Evolutionary conservation across 2,329 filamentous ascomycete genomes (phyloP).

Genomic region (Cercospora citrullina): DNA sequence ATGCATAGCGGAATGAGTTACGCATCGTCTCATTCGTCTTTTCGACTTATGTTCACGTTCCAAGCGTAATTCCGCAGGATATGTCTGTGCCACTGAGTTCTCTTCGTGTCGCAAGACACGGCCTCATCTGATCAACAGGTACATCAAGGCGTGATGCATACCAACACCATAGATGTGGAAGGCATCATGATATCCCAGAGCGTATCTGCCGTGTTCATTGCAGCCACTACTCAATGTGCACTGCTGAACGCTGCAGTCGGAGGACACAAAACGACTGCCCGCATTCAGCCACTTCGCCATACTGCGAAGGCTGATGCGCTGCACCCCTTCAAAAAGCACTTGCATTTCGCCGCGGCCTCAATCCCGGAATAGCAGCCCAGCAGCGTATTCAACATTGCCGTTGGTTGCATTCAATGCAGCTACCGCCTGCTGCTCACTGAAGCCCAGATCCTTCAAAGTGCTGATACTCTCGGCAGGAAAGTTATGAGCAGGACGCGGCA

Average conservation of each 20-base stretch:
- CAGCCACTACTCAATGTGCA: not conserved
- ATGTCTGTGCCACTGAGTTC: not conserved
- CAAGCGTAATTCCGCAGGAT: not conserved
- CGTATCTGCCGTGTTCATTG: not conserved
- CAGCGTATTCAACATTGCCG: slow-evolving; percentile 53
- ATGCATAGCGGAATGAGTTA: not conserved
- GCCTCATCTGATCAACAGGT: not conserved
- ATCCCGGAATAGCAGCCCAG: slow-evolving; percentile 49
- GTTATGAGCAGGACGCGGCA: slow-evolving; percentile 37
- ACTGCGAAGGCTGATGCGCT: not conserved
- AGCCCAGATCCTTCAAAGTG: slow-evolving; percentile 49
- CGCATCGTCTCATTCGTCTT: not conserved
- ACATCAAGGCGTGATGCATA: not conserved
- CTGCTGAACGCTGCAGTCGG: not conserved
- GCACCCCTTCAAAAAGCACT: not conserved
- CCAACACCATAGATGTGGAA: not conserved
- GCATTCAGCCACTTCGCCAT: not conserved
- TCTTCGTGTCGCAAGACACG: not conserved
- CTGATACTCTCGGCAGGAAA: slow-evolving; percentile 47
- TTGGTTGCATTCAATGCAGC: slow-evolving; percentile 51
- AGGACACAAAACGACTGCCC: not conserved
- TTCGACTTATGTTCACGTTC: not conserved
- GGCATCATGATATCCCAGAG: not conserved
- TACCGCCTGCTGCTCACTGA: slow-evolving; percentile 48
- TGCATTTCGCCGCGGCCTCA: slow-evolving; percentile 21